Base-by-base conservation (phyloP, 805 yeast genomes). In the Grigorovia yakushimaensis region DNA sequence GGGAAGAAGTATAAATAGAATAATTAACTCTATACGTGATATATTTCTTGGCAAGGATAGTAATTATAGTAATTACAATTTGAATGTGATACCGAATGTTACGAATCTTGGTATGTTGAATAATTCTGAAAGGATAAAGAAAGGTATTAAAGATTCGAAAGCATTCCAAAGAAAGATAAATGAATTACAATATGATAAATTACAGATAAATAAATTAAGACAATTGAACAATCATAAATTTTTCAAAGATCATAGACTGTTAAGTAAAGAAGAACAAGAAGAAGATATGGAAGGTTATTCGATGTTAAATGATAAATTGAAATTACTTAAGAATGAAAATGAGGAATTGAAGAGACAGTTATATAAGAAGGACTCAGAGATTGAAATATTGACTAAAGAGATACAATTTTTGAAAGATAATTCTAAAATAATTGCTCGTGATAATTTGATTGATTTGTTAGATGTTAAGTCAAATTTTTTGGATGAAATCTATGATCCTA, bases 171-270 rank as follows among this genome's bases (percentile, higher is more conserved):
- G 53, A 30, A 62, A 59, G 41, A 37, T 62, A 24, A 36, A 50
- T 7, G 66, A 62, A 41, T 49, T 54, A 36, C 51, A 61, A 45
- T 60, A 62, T 42, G 66, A 62, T 38, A 59, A 57, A 41, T 38
- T 47, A 30, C 54, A 58, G 50, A 44, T 61, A 41, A 52, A 55
- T 8, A 58, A 59, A 47, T 45, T 63, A 38, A 51, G 62, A 45
- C 13, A 17, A 18, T 18, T 19, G 18, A 8, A 15, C 8, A 41
- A 35, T 22, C 27, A 15, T 17, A 20, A 13, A 18, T 19, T 19
- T 21, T n/a, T 23, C 18, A 18, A 23, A 17, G 36, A 33, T 23
- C 22, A 20, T 15, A 20, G 11, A n/a, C n/a, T n/a, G n/a, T n/a
- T n/a, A n/a, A n/a, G n/a, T n/a, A n/a, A n/a, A n/a, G n/a, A n/a